Conservation (phyloP, 75 land plant genomes). For the Picea sitchensis region DNA sequence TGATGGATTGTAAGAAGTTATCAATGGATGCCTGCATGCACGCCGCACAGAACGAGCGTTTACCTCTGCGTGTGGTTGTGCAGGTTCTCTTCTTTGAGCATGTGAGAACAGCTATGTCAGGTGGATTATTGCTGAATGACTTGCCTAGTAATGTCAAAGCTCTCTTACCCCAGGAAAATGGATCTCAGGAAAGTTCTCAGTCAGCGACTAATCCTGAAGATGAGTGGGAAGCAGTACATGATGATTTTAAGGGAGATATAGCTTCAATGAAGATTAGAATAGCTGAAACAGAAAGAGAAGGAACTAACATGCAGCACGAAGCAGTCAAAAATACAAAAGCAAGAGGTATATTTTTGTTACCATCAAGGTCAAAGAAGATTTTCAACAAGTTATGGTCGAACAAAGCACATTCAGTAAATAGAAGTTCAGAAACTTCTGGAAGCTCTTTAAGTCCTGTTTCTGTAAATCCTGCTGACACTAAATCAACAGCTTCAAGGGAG, state of each 20-base stretch:
- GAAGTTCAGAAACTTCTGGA: conserved; percentile 27
- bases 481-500: conserved; percentile 21
- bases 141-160: conserved; percentile 46
- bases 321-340: conserved; percentile 19
- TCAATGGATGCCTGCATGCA: conserved; percentile 67
- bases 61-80: conserved; percentile 61
- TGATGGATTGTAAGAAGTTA: conserved; percentile 73
- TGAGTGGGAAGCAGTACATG: conserved; percentile 60
- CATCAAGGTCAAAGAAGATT: conserved; percentile 48
- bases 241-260: conserved; percentile 45
- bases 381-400: conserved; percentile 42
- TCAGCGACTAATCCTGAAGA: conserved; percentile 42
- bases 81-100: conserved; percentile 93
- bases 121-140: conserved; percentile 29
- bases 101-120: conserved; percentile 39
- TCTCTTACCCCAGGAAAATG: conserved; percentile 22
- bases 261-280: conserved; percentile 32
- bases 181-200: conserved; percentile 34
- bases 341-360: conserved; percentile 22
- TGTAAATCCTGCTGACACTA: conserved; percentile 17
- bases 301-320: conserved; percentile 14
- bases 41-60: conserved; percentile 73
- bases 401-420: conserved; percentile 22
- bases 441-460: conserved; percentile 32
- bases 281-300: conserved; percentile 31